Conservation (phyloP, 1,284 basidiomycete genomes). For the Boletellus deceptivus region DNA sequence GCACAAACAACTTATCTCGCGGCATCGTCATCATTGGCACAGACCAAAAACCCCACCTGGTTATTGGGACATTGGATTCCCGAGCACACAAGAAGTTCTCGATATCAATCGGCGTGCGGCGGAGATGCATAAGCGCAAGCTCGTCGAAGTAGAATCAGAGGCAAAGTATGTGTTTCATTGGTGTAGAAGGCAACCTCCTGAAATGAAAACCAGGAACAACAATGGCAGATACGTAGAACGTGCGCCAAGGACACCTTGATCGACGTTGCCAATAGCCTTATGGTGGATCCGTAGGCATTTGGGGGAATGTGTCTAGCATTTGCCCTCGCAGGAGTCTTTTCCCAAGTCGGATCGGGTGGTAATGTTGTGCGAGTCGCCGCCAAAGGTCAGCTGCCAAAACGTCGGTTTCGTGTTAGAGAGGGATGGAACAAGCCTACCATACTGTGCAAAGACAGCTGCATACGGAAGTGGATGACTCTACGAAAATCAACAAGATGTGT, state of each 20-base stretch:
- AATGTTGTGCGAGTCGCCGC: slow-evolving; percentile 30
- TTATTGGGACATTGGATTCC: slow-evolving; percentile 89
- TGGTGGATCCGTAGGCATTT: slow-evolving; percentile 10
- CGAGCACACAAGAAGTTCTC: slow-evolving; percentile 75
- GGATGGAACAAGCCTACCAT: slow-evolving; percentile 30
- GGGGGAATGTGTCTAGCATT: slow-evolving; percentile 32
- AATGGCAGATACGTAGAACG: slow-evolving; percentile 31
- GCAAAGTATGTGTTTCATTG: slow-evolving; percentile 42
- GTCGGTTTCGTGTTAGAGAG: background rate
- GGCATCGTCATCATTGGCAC: slow-evolving; percentile 74
- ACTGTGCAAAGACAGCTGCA: slow-evolving; percentile 37
- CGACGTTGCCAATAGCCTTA: slow-evolving; percentile 5
- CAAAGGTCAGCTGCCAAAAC: slow-evolving; percentile 28
- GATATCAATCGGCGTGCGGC: slow-evolving; percentile 72
- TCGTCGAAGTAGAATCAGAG: slow-evolving; percentile 53
- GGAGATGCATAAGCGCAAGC: slow-evolving; percentile 67
- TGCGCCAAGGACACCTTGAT: slow-evolving; percentile 15
- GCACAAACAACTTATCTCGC: slow-evolving; percentile 75
- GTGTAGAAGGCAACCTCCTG: slow-evolving; percentile 1
- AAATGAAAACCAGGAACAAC: slow-evolving; percentile 17
- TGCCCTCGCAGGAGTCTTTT: slow-evolving; percentile 27
- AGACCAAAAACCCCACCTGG: slow-evolving; percentile 76
- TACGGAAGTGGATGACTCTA: slow-evolving; percentile 40
- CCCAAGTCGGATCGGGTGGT: slow-evolving; percentile 33
- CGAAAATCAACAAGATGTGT: slow-evolving; percentile 9